Evolutionary conservation across 129 eudicot genomes (phyloP).

Genomic region (Silybum marianum): DNA sequence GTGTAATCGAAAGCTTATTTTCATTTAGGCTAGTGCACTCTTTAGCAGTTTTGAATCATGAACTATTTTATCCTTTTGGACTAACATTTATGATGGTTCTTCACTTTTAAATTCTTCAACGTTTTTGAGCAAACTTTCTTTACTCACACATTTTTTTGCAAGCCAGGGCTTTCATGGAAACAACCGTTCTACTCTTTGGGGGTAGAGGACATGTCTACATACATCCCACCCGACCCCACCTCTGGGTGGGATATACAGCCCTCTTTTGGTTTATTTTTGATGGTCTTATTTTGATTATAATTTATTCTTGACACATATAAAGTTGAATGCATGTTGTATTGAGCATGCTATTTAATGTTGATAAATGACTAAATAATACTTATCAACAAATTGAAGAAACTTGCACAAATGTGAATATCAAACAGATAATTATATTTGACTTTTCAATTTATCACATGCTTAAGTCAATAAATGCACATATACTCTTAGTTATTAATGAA

Average conservation of each 20-base stretch:
- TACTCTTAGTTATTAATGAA: neutral
- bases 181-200: neutral
- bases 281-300: neutral
- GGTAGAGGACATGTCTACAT: neutral
- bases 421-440: neutral
- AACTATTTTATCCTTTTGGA: slow-evolving; percentile 4
- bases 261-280: neutral
- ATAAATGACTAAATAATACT: neutral
- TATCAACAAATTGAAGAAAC: neutral
- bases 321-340: no score
- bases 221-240: neutral
- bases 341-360: slow-evolving; percentile 18
- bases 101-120: neutral
- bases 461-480: slow-evolving; percentile 23
- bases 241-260: no score
- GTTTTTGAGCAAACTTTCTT: neutral
- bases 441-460: neutral
- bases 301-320: neutral
- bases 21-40: slow-evolving; percentile 13
- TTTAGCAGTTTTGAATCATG: neutral
- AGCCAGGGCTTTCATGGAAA: neutral
- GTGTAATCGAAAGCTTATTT: slow-evolving; percentile 6
- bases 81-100: slow-evolving; percentile 1
- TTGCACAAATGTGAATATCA: neutral
- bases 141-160: neutral